A percentile compares a stretch with the other conserved stretches of the same genome.
These are phyloP conservation scores for Tuber aestivum DNA, from an alignment of 495 filamentous ascomycete species.

Conservation along the genomic window DNA sequence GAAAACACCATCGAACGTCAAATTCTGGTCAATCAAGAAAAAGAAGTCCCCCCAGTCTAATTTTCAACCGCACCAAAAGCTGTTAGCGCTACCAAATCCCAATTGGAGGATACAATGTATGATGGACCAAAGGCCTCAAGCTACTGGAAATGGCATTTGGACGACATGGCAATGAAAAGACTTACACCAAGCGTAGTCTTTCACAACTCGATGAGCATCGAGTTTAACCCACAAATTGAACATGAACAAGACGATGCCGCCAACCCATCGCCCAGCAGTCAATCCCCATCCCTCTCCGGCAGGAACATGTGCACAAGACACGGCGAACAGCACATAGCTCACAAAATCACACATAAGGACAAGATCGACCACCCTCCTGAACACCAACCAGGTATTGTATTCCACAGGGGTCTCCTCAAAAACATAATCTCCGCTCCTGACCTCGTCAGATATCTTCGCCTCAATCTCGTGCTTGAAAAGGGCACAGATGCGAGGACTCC, in stretches of 20 bases:
- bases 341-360: constrained; percentile 98
- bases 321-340: constrained; percentile 91
- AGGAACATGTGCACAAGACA: constrained; percentile 75
- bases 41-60: constrained; percentile 97
- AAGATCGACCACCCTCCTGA: constrained; percentile 86
- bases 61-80: constrained; percentile 2
- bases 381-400: constrained; percentile 98
- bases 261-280: constrained; percentile 69
- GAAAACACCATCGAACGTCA: constrained; percentile 97
- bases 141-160: not conserved
- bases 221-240: constrained; percentile 99
- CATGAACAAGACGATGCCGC: constrained; percentile 70
- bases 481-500: constrained; percentile 71
- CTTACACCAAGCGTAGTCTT: constrained; percentile 90
- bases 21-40: constrained; percentile 93
- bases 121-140: not conserved
- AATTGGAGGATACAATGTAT: not conserved
- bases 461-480: constrained; percentile 83
- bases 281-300: constrained; percentile 62
- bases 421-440: constrained; percentile 62
- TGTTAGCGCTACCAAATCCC: constrained; percentile 17
- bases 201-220: constrained; percentile 96
- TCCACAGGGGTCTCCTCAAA: constrained; percentile 90
- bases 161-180: constrained; percentile 17
- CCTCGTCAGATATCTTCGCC: constrained; percentile 72